Conservation (phyloP, 306 rosid genomes). For the Vigna unguiculata region DNA sequence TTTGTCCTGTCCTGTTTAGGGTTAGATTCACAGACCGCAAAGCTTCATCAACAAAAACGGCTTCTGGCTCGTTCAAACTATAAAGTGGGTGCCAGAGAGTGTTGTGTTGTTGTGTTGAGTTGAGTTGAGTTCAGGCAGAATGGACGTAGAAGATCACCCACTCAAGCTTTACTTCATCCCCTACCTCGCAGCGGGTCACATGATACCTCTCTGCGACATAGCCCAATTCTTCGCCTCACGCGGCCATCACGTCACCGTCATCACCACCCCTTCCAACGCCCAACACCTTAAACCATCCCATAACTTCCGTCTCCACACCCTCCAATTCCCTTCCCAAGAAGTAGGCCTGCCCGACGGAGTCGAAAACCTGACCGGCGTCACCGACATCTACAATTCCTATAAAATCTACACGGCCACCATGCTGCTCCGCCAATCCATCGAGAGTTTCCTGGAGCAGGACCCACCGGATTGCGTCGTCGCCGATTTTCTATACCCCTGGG, state of each 20-base stretch:
- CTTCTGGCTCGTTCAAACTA: neutral
- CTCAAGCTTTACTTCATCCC: conserved; percentile 54
- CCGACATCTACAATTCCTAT: neutral
- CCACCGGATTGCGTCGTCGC: conserved; percentile 52
- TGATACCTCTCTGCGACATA: conserved; percentile 51
- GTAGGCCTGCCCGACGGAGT: conserved; percentile 48
- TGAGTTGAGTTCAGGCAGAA: neutral
- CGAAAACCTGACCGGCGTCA: conserved; percentile 8
- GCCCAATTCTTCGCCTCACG: conserved; percentile 49
- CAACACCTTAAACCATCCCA: conserved; percentile 13
- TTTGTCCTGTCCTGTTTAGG: too few relatives aligned
- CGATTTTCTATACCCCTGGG: conserved; percentile 45
- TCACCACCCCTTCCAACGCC: conserved; percentile 53
- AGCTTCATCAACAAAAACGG: neutral
- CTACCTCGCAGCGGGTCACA: conserved; percentile 46
- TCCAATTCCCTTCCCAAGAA: conserved; percentile 42
- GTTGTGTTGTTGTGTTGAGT: too few relatives aligned
- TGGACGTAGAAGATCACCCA: conserved; percentile 27
- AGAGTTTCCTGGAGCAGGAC: conserved; percentile 22
- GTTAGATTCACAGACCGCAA: too few relatives aligned
- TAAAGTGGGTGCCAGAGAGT: neutral
- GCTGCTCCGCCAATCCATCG: conserved; percentile 32
- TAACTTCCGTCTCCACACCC: conserved; percentile 5
- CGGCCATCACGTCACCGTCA: conserved; percentile 51
- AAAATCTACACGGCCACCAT: neutral